phyloP scores from a whole-genome alignment of 768 basidiomycete genomes.

The Podaxis carcinomalis region DNA sequence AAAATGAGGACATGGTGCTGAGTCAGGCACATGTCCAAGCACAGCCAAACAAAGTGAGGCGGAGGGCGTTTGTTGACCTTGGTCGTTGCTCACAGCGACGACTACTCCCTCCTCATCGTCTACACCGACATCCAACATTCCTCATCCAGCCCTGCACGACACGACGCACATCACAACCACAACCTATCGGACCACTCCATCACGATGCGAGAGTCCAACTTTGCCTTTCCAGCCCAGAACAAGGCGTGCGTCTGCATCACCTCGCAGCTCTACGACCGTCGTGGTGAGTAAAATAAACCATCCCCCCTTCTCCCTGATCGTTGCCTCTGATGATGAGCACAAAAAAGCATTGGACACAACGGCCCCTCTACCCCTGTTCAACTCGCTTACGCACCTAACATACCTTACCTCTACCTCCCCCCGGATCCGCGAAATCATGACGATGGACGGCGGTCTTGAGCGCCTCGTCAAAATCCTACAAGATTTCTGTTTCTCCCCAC shows the following conservation, averaged over 20 bases:
- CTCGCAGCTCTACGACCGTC: conserved; percentile 88
- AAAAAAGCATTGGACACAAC: conserved; percentile 47
- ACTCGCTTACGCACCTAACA: conserved; percentile 92
- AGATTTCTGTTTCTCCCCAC: conserved; percentile 81
- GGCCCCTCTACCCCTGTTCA: conserved; percentile 49
- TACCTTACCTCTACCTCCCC: conserved; percentile 97
- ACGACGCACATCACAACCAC: not conserved
- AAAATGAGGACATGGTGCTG: not conserved
- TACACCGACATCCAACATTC: not conserved
- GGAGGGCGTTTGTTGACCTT: not conserved
- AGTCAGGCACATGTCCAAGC: conserved; percentile 5
- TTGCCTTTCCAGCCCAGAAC: conserved; percentile 91
- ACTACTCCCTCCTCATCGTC: not conserved
- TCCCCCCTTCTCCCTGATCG: not conserved
- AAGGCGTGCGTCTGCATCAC: conserved; percentile 94
- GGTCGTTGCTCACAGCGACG: conserved; percentile 5
- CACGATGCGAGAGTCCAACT: conserved; percentile 90
- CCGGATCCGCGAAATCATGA: conserved; percentile 97
- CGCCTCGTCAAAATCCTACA: conserved; percentile 89
- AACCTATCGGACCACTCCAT: conserved; percentile 1
- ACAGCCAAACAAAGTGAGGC: not conserved
- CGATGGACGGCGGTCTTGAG: conserved; percentile 95
- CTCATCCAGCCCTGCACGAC: not conserved
- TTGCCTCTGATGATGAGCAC: conserved; percentile 6
- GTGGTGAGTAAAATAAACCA: conserved; percentile 54